phyloP scores from a whole-genome alignment of 192 early-diverging fungal genomes.

The Globomyces pollinis-pini region DNA sequence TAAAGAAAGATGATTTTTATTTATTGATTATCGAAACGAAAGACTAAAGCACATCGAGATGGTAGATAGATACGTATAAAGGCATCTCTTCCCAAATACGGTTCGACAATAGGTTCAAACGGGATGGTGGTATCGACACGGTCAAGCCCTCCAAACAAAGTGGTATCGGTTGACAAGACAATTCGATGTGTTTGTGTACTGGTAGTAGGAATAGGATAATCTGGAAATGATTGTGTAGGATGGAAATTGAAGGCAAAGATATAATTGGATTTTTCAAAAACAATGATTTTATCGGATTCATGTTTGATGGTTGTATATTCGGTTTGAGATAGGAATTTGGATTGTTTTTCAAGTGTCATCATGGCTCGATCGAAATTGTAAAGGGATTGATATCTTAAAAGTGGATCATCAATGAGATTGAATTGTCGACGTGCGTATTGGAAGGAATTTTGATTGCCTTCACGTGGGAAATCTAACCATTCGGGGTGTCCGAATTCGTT shows the following conservation, averaged over 20 bases:
- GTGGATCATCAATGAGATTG: slow-evolving; percentile 82
- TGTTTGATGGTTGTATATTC: slow-evolving; percentile 85
- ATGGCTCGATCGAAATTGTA: slow-evolving; percentile 85
- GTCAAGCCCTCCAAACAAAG: slow-evolving; percentile 70
- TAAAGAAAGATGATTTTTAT: no score
- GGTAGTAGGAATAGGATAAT: slow-evolving; percentile 71
- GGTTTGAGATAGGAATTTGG: slow-evolving; percentile 55
- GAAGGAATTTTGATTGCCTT: slow-evolving; percentile 81
- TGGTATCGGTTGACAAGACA: slow-evolving; percentile 71
- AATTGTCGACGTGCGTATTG: slow-evolving; percentile 93
- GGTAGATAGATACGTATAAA: slow-evolving; percentile 82
- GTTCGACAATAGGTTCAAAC: slow-evolving; percentile 62
- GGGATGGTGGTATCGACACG: slow-evolving; percentile 56
- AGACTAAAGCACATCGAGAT: slow-evolving; percentile 58
- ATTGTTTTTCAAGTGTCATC: slow-evolving; percentile 65
- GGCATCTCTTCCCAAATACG: slow-evolving; percentile 68
- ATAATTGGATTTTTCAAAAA: slow-evolving; percentile 82
- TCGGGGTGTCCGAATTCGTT: slow-evolving; percentile 99
- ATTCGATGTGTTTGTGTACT: slow-evolving; percentile 42
- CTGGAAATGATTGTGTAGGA: slow-evolving; percentile 71
- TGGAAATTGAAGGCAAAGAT: slow-evolving; percentile 96
- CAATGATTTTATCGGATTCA: slow-evolving; percentile 86
- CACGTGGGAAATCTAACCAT: slow-evolving; percentile 98
- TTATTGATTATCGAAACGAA: slow-evolving; percentile 29
- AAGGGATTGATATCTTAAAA: slow-evolving; percentile 89